A percentile compares a stretch with the other conserved stretches of the same genome.
These are phyloP conservation scores for Solanum ahanhuiri DNA, from an alignment of 257 asterid genomes.

Conservation along the genomic window DNA sequence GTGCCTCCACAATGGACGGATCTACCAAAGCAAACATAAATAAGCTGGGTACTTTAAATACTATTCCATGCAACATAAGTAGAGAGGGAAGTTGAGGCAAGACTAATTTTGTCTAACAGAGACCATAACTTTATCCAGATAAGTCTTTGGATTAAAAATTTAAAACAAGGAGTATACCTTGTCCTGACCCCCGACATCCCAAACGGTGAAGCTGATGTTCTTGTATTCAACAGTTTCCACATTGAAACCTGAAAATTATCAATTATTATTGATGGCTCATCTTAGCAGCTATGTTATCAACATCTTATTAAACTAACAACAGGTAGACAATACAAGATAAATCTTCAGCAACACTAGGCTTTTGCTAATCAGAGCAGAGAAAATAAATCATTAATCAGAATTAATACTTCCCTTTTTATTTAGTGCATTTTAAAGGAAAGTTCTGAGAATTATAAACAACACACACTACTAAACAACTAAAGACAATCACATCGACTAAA, in stretches of 20 bases:
- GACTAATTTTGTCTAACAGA: neutral
- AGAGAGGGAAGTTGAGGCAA: neutral
- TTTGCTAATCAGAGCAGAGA: neutral
- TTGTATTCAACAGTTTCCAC: slow-evolving; percentile 1
- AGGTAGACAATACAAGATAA: neutral
- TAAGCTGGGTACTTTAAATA: neutral
- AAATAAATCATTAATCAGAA: neutral
- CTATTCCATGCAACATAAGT: neutral
- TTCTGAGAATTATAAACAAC: neutral
- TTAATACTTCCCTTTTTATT: neutral
- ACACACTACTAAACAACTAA: neutral
- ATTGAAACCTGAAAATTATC: neutral
- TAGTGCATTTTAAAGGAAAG: neutral
- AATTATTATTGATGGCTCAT: neutral
- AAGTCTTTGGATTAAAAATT: neutral
- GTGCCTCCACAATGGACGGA: slow-evolving; percentile 3
- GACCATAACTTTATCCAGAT: neutral
- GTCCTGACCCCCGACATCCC: slow-evolving; percentile 5
- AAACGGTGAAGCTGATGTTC: slow-evolving; percentile 2
- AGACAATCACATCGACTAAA: neutral
- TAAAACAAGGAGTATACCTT: neutral
- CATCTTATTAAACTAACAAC: neutral
- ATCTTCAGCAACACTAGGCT: neutral
- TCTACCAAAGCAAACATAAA: neutral
- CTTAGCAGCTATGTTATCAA: neutral